Conservation (phyloP, 106 monocot genomes). For the Dendrobium officinale region DNA sequence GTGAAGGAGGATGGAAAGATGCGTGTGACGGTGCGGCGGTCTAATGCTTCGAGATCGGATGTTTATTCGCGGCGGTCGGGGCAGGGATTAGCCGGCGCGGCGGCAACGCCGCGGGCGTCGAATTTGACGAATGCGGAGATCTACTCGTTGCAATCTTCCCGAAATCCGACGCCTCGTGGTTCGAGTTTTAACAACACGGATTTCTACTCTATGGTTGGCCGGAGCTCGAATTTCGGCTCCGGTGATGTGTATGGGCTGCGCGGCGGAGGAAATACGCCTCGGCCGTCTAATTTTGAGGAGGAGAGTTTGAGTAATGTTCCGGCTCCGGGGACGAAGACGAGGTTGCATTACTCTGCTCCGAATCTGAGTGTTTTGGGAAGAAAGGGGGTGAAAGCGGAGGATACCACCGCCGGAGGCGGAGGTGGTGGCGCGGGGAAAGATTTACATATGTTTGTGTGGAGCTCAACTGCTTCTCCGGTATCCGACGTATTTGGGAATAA, state of each 20-base stretch:
- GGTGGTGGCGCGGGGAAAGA: conserved; percentile 46
- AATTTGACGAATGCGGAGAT: conserved; percentile 60
- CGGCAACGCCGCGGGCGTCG: not conserved
- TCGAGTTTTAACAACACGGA: conserved; percentile 61
- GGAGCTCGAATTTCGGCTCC: conserved; percentile 21
- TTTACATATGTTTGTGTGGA: conserved; percentile 96
- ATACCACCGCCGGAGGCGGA: not conserved
- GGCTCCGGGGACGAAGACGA: not conserved
- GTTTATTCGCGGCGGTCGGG: conserved; percentile 69
- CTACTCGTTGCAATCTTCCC: conserved; percentile 55
- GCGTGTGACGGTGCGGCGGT: conserved; percentile 72
- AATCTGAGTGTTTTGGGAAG: conserved; percentile 21
- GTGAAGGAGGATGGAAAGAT: conserved; percentile 76
- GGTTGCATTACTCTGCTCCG: conserved; percentile 27
- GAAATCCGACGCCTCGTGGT: conserved; percentile 53
- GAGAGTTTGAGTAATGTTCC: conserved; percentile 11
- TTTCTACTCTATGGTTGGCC: conserved; percentile 37
- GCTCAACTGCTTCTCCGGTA: conserved; percentile 85
- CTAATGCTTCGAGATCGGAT: conserved; percentile 86
- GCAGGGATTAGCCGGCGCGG: not conserved
- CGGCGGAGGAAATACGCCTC: conserved; percentile 35
- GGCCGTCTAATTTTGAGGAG: conserved; percentile 78
- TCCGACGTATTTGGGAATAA: conserved; percentile 73
- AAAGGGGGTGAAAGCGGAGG: not conserved
- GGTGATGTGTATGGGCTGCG: not conserved